These are phyloP conservation scores for Perkinsus olseni DNA, from an alignment of 169 alveolate species.

Conservation along the genomic window DNA sequence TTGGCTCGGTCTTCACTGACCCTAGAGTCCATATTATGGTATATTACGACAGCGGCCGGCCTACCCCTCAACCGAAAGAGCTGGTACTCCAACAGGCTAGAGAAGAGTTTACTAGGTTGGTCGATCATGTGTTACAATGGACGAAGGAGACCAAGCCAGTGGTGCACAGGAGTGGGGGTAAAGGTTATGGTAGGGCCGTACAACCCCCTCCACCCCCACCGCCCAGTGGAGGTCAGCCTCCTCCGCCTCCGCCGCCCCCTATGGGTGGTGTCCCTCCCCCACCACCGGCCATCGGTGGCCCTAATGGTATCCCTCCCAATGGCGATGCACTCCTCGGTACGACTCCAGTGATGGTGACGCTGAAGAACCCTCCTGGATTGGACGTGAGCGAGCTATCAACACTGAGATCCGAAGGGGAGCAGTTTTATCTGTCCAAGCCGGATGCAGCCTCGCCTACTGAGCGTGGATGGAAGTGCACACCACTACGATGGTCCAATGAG, in stretches of 20 bases:
- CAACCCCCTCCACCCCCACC: neutral
- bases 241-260: neutral
- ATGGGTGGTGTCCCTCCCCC: neutral
- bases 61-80: neutral
- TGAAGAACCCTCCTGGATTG: neutral
- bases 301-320: neutral
- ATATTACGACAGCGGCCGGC: neutral
- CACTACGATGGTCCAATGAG: neutral
- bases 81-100: neutral
- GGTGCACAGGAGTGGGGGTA: neutral
- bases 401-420: neutral
- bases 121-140: neutral
- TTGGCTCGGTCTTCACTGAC: neutral
- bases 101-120: neutral
- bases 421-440: neutral
- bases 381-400: neutral
- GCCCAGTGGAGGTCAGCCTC: neutral
- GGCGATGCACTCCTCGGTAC: neutral
- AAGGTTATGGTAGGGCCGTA: neutral
- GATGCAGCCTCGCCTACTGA: neutral
- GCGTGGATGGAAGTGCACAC: neutral
- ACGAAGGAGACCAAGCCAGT: neutral
- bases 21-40: neutral
- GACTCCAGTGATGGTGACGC: neutral
- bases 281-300: neutral